Percentiles rank a stretch among this genome's conserved stretches.
phyloP scores from a whole-genome alignment of 163 green algal species.

The Scenedesmus sp. region DNA sequence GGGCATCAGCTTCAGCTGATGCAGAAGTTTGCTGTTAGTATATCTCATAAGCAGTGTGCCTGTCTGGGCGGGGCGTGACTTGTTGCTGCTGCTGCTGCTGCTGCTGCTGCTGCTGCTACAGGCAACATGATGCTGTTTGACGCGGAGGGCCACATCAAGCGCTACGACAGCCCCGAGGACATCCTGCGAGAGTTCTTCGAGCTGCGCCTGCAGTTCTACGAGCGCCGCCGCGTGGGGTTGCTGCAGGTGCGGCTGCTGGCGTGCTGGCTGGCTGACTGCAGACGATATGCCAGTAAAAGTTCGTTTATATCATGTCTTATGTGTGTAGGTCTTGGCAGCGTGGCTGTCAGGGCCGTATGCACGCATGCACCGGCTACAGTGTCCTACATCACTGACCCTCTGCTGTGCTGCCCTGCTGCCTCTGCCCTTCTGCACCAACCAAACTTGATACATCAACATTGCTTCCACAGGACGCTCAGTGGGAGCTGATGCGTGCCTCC shows the following conservation, averaged over 20 bases:
- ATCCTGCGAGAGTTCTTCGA: conserved; percentile 96
- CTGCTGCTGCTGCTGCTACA: conserved; percentile 41
- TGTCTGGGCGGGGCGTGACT: no score
- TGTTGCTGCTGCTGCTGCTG: neutral
- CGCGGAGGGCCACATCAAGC: conserved; percentile 90
- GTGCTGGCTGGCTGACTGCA: neutral
- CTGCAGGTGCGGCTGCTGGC: conserved; percentile 71
- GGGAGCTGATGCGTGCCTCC: conserved; percentile 80
- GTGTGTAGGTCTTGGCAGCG: neutral
- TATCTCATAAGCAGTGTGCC: no score
- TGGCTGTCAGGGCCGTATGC: no score
- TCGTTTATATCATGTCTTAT: neutral
- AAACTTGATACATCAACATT: neutral
- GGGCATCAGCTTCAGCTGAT: no score
- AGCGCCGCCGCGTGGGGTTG: conserved; percentile 78
- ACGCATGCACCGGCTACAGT: neutral
- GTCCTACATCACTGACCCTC: neutral
- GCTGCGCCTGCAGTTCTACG: conserved; percentile 92
- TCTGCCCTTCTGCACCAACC: neutral
- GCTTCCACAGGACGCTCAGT: conserved; percentile 73
- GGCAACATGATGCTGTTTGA: conserved; percentile 99
- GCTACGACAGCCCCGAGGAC: conserved; percentile 92
- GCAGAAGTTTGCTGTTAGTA: no score
- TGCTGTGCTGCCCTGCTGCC: neutral
- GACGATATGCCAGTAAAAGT: neutral